These are phyloP conservation scores for Penicillium verrucosum DNA, from an alignment of 2,329 filamentous ascomycete species.

Conservation along the genomic window DNA sequence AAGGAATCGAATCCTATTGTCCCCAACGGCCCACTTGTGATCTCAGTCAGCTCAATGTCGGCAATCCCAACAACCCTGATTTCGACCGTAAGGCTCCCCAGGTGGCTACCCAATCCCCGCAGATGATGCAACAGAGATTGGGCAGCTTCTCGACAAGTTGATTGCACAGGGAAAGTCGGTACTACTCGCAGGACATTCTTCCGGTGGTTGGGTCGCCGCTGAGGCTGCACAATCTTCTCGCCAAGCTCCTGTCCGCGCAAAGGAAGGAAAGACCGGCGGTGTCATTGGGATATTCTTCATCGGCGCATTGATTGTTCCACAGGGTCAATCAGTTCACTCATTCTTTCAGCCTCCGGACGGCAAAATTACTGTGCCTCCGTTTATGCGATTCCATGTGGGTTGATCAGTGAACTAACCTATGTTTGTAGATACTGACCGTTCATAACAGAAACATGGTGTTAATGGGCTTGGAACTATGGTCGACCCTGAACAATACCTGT, in stretches of 20 bases:
- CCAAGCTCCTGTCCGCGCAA: constrained; percentile 21
- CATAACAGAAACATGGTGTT: constrained; percentile 14
- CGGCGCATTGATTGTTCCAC: constrained; percentile 30
- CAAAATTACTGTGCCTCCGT: constrained; percentile 19
- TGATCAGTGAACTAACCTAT: fast-evolving
- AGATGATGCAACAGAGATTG: constrained; percentile 8
- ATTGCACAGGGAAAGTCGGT: constrained; percentile 26
- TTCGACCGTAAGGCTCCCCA: constrained; percentile 23
- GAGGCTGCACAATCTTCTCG: constrained; percentile 29
- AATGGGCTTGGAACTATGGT: constrained; percentile 25
- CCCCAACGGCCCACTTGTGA: constrained; percentile 36
- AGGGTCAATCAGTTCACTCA: constrained; percentile 30
- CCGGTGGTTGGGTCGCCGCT: constrained; percentile 35
- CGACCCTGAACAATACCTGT: constrained; percentile 26
- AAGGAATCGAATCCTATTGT: constrained; percentile 32
- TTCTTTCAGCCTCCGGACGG: constrained; percentile 33
- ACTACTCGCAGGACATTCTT: constrained; percentile 32
- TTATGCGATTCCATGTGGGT: constrained; percentile 29
- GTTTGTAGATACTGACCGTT: not conserved
- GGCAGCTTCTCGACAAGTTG: not conserved
- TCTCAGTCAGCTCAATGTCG: constrained; percentile 58
- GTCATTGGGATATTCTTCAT: constrained; percentile 32
- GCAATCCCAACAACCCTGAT: constrained; percentile 48
- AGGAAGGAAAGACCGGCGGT: constrained; percentile 17
- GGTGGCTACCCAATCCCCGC: constrained; percentile 27